Evolutionary conservation across 2,329 filamentous ascomycete species (phyloP), one percentile per base, ranked within the genome.

Genomic region (Fusarium sp.): DNA sequence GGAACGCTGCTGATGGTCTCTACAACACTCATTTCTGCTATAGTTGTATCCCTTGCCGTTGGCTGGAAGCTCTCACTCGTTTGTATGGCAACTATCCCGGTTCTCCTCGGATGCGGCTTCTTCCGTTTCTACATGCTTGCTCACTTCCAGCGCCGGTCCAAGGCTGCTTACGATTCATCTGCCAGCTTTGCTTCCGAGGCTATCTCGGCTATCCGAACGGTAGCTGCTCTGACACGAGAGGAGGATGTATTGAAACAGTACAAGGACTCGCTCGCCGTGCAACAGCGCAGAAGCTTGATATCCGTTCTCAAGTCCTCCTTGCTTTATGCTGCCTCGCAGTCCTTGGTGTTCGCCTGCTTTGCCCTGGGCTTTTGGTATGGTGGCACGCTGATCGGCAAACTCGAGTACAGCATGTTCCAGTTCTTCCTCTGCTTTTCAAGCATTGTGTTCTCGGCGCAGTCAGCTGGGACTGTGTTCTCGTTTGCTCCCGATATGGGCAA

Each of bases 351-450:
- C 78, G 81, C 93, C 42, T 92, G 89, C 65, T 88, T 95, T 57
- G 93, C 93, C 0, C 85, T 97, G 4, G 92, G 90, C 2, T 97
- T 97, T 80, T 97, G 92, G 92, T 97, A 95, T 70, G 93, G 93
- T 58, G 91, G 92, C 25, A 90, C 83, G 0, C 79, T 95, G 29
- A 89, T 97, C 49, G 88, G 84, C 19, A 83, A 83, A 53, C 71
- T 77, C 43, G 90, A 96, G 72, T 94, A 95, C 74, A 75, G 77
- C 64, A 82, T 92, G 69, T 94, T 94, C 75, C 89, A 93, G 66
- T 98, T 98, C 82, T 98, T 97, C 78, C 82, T 97, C 42, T 93
- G 91, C 70, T n/a, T n/a, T n/a, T n/a, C n/a, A n/a, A n/a, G n/a
- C n/a, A n/a, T n/a, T n/a, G n/a, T n/a, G n/a, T n/a, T n/a, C n/a